phyloP scores from a whole-genome alignment of 164 flowering plant genomes.

The Nymphaea thermarum region DNA sequence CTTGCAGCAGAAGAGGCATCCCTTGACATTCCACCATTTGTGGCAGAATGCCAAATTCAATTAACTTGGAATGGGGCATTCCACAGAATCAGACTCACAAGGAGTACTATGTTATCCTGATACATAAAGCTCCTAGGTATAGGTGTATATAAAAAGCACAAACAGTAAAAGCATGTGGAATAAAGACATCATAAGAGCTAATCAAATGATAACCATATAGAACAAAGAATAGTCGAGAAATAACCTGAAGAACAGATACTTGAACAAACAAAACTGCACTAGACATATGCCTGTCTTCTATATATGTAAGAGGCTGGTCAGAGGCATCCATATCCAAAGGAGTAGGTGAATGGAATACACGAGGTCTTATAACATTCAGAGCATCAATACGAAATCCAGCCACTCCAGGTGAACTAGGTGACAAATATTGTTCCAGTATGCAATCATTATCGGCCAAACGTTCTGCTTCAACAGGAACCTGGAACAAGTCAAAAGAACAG shows the following conservation, averaged over 20 bases:
- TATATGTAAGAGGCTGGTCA: conserved; percentile 27
- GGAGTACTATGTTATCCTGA: no score
- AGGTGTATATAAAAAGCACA: not conserved
- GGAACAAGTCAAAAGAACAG: conserved; percentile 8
- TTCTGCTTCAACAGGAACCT: conserved; percentile 88
- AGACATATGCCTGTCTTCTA: conserved; percentile 65
- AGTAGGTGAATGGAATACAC: conserved; percentile 69
- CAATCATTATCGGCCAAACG: conserved; percentile 45
- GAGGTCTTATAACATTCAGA: conserved; percentile 66
- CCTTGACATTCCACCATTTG: no score
- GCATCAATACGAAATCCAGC: conserved; percentile 94
- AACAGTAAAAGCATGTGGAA: not conserved
- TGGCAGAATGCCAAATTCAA: no score
- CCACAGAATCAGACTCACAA: no score
- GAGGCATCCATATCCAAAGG: conserved; percentile 20
- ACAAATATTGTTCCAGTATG: conserved; percentile 61
- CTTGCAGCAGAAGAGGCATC: no score
- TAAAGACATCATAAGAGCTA: not conserved
- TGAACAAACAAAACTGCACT: conserved; percentile 78
- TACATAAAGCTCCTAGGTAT: no score
- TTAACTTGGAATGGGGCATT: no score
- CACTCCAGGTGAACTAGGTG: conserved; percentile 61
- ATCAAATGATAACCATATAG: not conserved
- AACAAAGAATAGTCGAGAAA: not conserved
- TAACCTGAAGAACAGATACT: conserved; percentile 49